A percentile compares a stretch with the other conserved stretches of the same genome.
phyloP scores from a whole-genome alignment of 129 eudicot genomes.

The Sambucus nigra region DNA sequence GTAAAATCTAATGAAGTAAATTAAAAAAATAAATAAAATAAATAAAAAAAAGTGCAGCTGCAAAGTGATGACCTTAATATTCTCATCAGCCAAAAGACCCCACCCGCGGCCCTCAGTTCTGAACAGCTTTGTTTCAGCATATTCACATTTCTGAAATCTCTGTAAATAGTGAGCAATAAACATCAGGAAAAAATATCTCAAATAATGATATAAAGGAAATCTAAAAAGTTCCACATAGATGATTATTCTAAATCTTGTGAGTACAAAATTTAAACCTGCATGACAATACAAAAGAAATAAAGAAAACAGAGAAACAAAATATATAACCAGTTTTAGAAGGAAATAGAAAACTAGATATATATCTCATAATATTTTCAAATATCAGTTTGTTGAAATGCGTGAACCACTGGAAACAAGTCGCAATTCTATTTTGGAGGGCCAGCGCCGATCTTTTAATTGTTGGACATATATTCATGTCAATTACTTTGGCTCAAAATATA shows the following conservation, averaged over 20 bases:
- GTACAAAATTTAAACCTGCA: not conserved
- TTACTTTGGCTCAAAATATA: too few species aligned
- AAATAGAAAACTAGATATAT: too few species aligned
- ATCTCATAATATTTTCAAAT: too few species aligned
- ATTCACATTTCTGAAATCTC: constrained; percentile 84
- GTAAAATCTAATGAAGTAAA: too few species aligned
- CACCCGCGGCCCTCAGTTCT: constrained; percentile 92
- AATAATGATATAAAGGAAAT: not conserved
- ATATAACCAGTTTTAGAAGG: too few species aligned
- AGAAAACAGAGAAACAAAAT: too few species aligned
- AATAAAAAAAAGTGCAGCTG: not conserved
- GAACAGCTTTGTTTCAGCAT: constrained; percentile 71
- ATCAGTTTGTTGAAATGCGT: too few species aligned
- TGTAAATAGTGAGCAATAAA: constrained; percentile 16
- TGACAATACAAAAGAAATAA: not conserved
- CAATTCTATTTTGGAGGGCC: too few species aligned
- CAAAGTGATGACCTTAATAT: constrained; percentile 48
- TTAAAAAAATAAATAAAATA: too few species aligned
- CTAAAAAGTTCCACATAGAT: not conserved
- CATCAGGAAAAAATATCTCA: constrained; percentile 6
- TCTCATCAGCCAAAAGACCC: constrained; percentile 84
- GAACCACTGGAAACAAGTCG: too few species aligned
- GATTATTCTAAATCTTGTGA: not conserved
- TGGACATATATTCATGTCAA: too few species aligned
- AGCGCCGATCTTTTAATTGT: too few species aligned